phyloP scores from a whole-genome alignment of 1,284 basidiomycete genomes.

The Vanrija pseudolonga region DNA sequence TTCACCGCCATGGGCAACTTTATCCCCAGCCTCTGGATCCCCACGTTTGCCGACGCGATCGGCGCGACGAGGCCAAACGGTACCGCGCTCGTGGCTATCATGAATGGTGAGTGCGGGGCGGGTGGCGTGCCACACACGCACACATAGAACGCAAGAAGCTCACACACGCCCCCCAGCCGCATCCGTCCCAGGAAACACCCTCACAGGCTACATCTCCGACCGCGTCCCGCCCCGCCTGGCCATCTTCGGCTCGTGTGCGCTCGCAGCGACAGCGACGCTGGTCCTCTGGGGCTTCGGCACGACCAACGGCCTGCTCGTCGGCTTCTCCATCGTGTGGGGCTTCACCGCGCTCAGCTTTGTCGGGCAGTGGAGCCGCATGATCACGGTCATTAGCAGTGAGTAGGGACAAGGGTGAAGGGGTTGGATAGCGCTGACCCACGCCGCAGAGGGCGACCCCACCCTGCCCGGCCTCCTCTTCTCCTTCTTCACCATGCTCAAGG shows the following conservation, averaged over 20 bases:
- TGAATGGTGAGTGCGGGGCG: constrained; percentile 36
- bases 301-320: constrained; percentile 24
- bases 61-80: constrained; percentile 36
- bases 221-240: constrained; percentile 30
- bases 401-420: no score
- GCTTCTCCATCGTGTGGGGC: constrained; percentile 36
- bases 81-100: constrained; percentile 41
- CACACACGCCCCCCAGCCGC: constrained; percentile 25
- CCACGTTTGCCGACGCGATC: constrained; percentile 41
- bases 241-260: constrained; percentile 37
- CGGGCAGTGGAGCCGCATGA: constrained; percentile 38
- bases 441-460: constrained; percentile 40
- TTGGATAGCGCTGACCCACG: not conserved
- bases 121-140: not conserved
- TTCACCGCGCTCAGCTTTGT: constrained; percentile 33
- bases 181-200: constrained; percentile 40
- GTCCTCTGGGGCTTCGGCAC: constrained; percentile 48
- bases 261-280: constrained; percentile 30
- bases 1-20: constrained; percentile 46
- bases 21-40: constrained; percentile 45
- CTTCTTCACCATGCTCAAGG: constrained; percentile 41
- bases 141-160: no score
- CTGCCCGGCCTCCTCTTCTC: constrained; percentile 38
- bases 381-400: constrained; percentile 33
- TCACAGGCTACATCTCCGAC: constrained; percentile 45